phyloP scores from a whole-genome alignment of 164 flowering plant species.

The Vitis vinifera region DNA sequence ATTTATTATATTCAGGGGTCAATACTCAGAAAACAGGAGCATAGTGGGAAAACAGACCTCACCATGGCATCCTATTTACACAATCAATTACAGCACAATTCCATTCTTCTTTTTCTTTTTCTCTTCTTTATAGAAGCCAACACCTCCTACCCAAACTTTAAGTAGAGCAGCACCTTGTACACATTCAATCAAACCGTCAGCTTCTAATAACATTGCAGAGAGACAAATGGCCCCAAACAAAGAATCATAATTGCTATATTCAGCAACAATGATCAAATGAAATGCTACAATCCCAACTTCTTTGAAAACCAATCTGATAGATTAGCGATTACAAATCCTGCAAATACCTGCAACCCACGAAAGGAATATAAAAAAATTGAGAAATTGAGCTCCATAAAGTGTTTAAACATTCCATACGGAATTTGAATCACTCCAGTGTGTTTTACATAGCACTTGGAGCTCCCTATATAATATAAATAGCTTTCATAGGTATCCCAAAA shows the following conservation, averaged over 20 bases:
- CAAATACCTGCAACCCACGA: slow-evolving; percentile 70
- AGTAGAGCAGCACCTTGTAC: neutral
- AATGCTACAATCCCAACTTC: slow-evolving; percentile 64
- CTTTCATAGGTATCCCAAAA: no score
- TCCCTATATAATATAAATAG: no score
- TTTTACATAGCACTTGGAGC: neutral
- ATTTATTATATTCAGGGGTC: slow-evolving; percentile 16
- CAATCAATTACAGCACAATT: slow-evolving; percentile 2
- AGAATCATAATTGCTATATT: slow-evolving; percentile 13
- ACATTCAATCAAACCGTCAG: slow-evolving; percentile 3
- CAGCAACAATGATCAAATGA: neutral
- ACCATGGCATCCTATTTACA: slow-evolving; percentile 17
- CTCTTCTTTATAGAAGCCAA: neutral
- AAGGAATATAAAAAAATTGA: neutral
- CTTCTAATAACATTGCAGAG: neutral
- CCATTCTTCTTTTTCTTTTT: neutral
- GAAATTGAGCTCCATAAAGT: no score
- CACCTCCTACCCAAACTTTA: neutral
- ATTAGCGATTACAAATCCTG: slow-evolving; percentile 86
- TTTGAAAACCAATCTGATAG: slow-evolving; percentile 66
- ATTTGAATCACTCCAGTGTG: neutral
- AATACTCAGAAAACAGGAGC: slow-evolving; percentile 1
- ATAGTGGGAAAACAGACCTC: no score
- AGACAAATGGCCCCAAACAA: slow-evolving; percentile 11
- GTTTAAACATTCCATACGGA: neutral